Base-by-base conservation (phyloP, 352 stramenopile genomes). In the Globisporangium megalacanthum region DNA sequence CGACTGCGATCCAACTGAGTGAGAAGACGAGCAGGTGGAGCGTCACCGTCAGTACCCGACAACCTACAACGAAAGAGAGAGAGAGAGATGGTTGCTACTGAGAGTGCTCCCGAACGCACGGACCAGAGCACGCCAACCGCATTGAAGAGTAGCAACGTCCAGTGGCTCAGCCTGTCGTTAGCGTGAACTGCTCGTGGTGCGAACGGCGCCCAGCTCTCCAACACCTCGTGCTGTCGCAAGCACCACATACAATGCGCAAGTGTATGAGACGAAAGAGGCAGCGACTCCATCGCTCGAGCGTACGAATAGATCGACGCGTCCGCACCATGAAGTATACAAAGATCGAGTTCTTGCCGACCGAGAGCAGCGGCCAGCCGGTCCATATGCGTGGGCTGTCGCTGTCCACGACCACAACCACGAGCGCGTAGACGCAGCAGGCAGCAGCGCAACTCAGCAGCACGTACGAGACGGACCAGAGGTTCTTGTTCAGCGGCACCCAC, bases 401-500 rank as follows among this genome's bases (percentile, higher is more conserved):
- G 31, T 79, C 65, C 15, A 76, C 61, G 6, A 57, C n/a, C 5
- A 63, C 19, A 37, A 61, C 31, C 2, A 73, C 20, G 6, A 84
- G 10, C 4, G 52, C 58, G 4, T 88, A 44, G 17, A 65, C 10
- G 19, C 72, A 36, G 31, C 66, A 61, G 4, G 74, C 75, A 15
- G 80, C 52, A 0, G 70, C 82, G 6, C 70, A 66, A 36, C 66
- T 79, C 31, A 81, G 44, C 10, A 86, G 41, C 19, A 90, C 65
- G 54, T 85, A 95, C 42, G 83, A 78, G 15, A 88, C 45, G 20
- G 79, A 90, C 81, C 85, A 95, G 19, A 94, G 50, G 59, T 95
- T 95, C 71, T 95, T 95, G 74, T 90, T 92, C 14, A 96, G 39
- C 15, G 86, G 84, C 31, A 96, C 77, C 61, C 70, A 69, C 7